A percentile compares a stretch with the other conserved stretches of the same genome.
Conservation (phyloP, 2,329 filamentous ascomycete species). For the Aureobasidium sp. region DNA sequence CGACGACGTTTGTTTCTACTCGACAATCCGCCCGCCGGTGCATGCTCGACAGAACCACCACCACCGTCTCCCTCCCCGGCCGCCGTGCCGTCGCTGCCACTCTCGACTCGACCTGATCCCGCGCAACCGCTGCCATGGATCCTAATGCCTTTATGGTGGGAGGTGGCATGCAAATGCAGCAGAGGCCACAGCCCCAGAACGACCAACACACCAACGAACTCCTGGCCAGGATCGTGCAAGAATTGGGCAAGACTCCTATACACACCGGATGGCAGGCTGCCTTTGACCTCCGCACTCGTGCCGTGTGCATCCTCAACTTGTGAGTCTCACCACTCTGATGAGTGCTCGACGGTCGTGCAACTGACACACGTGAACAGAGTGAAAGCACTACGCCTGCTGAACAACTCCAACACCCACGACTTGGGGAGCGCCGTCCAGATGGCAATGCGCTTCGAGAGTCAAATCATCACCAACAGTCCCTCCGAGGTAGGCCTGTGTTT, state of each 20-base stretch:
- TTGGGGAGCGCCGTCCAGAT: slow-evolving; percentile 8
- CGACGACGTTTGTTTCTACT: not conserved
- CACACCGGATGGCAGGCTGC: slow-evolving; percentile 26
- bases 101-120: not conserved
- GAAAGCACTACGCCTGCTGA: slow-evolving; percentile 13
- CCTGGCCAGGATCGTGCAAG: slow-evolving; percentile 19
- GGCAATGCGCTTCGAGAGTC: slow-evolving; percentile 14
- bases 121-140: slow-evolving; percentile 12
- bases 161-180: slow-evolving; percentile 18
- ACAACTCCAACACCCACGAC: not conserved
- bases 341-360: not conserved
- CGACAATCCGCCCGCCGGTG: not conserved
- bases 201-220: slow-evolving; percentile 17
- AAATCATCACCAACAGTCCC: slow-evolving; percentile 4
- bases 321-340: slow-evolving; percentile 16
- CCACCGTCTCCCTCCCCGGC: not conserved
- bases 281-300: slow-evolving; percentile 22
- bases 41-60: slow-evolving; percentile 2
- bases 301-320: slow-evolving; percentile 25
- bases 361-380: slow-evolving; percentile 14
- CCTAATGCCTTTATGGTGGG: slow-evolving; percentile 16
- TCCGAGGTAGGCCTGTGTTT: slow-evolving; percentile 7
- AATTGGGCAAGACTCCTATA: slow-evolving; percentile 17
- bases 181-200: slow-evolving; percentile 21
- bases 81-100: slow-evolving; percentile 8